phyloP scores from a whole-genome alignment of 2,329 filamentous ascomycete genomes.

The Fusarium transvaalense region DNA sequence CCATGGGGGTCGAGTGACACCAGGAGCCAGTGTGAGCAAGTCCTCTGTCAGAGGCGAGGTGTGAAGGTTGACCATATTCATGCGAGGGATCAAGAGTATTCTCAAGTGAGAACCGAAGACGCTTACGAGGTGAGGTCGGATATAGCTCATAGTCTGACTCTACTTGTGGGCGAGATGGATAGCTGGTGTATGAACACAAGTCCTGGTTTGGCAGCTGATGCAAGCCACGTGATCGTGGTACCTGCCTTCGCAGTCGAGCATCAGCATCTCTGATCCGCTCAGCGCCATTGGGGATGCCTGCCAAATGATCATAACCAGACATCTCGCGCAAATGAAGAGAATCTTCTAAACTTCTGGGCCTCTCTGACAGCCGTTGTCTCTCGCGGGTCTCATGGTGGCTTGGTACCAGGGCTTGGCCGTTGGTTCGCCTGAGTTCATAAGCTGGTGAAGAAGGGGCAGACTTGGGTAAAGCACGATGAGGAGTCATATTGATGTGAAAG shows the following conservation, averaged over 20 bases:
- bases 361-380: background rate
- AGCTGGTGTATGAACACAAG: background rate
- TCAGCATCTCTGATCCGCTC: slow-evolving; percentile 9
- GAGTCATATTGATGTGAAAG: slow-evolving; percentile 21
- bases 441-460: slow-evolving; percentile 7
- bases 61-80: background rate
- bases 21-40: slow-evolving; percentile 40
- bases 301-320: background rate
- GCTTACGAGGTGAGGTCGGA: slow-evolving; percentile 18
- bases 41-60: background rate
- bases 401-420: slow-evolving; percentile 1
- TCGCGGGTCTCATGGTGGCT: background rate
- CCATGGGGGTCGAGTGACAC: slow-evolving; percentile 22
- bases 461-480: background rate
- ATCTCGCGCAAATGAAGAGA: background rate
- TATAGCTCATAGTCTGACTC: slow-evolving; percentile 3
- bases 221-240: slow-evolving; percentile 13
- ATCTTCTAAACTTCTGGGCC: background rate
- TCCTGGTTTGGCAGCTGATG: slow-evolving; percentile 6
- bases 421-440: slow-evolving; percentile 1
- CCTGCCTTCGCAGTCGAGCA: background rate
- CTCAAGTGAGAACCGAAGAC: slow-evolving; percentile 10
- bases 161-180: background rate
- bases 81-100: background rate
- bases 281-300: slow-evolving; percentile 3